Base-by-base conservation (phyloP, 2,329 filamentous ascomycete genomes). In the Aspergillus sp. region DNA sequence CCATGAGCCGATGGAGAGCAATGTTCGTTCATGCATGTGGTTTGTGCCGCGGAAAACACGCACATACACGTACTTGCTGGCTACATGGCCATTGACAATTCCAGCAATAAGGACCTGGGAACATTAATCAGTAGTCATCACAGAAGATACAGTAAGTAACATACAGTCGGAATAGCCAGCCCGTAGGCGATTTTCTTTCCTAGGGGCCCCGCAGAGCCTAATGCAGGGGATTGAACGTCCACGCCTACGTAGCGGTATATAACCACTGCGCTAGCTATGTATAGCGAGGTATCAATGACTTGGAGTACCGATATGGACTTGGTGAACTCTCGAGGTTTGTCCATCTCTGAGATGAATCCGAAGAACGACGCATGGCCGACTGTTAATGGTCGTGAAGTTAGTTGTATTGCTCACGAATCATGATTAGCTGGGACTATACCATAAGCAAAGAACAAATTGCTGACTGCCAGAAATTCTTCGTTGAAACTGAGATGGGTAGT, bases 401-500 rank as follows among this genome's bases (percentile, higher is more conserved):
- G 55, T 60, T 13, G 51, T 48, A 21, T 12, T 23, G 1, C 19
- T 32, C 4, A 36, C 32, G 5, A 13, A 6, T 4, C 5, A 2
- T 2, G 4, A 13, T 12, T 13, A 36, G 32, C 12, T 4, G 12
- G 32, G 12, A 6, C 3, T 67, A 10, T 67, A 72, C 86, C 80
- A 76, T 88, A 91, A 58, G 89, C 88, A 60, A 91, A 86, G 58
- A 90, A 81, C 59, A 91, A 90, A 76, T 90, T 90, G 67, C 80
- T 82, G 57, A 89, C 81, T 12, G 85, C 82, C 49, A 86, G 79
- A 68, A 89, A 88, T 12, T 79, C 85, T 19, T 84, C 79, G 28
- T 79, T 76, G 60, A 89, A 81, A 25, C 72, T 76, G 2, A 83
- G 68, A 2, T 78, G 65, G 9, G 72, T 73, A 4, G 76, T 74